A percentile compares a stretch with the other conserved stretches of the same genome.
These are phyloP conservation scores for Elsinoe arachidis DNA, from an alignment of 2,329 filamentous ascomycete genomes.

Conservation along the genomic window DNA sequence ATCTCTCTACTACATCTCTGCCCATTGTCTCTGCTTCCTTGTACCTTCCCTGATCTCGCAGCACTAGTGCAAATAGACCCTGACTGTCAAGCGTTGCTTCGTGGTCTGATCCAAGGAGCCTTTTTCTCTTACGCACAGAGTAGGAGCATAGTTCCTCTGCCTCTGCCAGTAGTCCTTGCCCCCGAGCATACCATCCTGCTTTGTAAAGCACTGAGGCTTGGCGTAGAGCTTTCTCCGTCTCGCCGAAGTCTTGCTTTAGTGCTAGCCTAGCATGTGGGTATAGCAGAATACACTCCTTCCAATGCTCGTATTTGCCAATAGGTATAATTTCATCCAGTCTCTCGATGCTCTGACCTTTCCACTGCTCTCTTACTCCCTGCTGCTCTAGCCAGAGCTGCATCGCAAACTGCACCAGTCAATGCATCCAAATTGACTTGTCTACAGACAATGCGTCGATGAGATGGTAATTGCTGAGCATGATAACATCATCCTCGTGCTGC, in stretches of 20 bases:
- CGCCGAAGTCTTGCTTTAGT: background rate
- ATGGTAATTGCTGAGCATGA: background rate
- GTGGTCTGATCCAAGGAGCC: background rate
- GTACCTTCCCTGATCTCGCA: background rate
- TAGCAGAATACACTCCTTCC: slow-evolving; percentile 17
- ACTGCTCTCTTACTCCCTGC: slow-evolving; percentile 3
- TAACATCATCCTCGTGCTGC: background rate
- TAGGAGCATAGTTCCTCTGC: background rate
- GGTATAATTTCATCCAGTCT: slow-evolving; percentile 16
- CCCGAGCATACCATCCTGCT: background rate
- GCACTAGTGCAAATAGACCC: background rate
- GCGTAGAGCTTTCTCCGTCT: background rate
- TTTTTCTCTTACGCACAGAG: too few relatives aligned
- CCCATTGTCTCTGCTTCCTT: background rate
- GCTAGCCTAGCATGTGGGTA: slow-evolving; percentile 7
- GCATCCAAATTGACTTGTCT: slow-evolving; percentile 19
- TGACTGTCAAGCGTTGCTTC: background rate
- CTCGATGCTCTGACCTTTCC: slow-evolving; percentile 3
- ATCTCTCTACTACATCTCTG: background rate
- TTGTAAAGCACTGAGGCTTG: background rate
- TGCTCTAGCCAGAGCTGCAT: slow-evolving; percentile 23
- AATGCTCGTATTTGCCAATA: slow-evolving; percentile 10
- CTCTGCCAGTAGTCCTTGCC: background rate
- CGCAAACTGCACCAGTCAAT: slow-evolving; percentile 27
- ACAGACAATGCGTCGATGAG: background rate